Evolutionary conservation across 2,329 filamentous ascomycete species (phyloP).

Genomic region (Fusarium graminum): DNA sequence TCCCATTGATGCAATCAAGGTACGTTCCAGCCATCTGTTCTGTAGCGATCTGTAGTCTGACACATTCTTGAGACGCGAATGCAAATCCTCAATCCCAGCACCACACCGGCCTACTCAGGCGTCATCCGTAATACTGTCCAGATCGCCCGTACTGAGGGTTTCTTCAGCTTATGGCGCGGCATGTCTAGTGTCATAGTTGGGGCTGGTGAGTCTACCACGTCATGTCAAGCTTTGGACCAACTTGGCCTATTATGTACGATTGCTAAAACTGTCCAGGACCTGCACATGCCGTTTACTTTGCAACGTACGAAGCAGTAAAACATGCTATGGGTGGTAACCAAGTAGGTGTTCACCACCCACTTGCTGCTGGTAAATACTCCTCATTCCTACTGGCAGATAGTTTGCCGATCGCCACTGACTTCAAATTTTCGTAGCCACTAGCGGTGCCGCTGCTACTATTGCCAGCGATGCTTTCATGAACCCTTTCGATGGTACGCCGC

Average conservation of each 20-base stretch:
- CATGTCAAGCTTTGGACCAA: constrained; percentile 39
- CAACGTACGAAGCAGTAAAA: constrained; percentile 97
- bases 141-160: constrained; percentile 90
- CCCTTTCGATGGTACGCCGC: constrained; percentile 87
- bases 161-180: constrained; percentile 93
- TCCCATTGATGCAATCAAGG: constrained; percentile 97
- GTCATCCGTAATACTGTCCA: constrained; percentile 93
- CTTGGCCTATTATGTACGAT: constrained; percentile 5
- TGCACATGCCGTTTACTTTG: constrained; percentile 97
- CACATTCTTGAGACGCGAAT: constrained; percentile 81
- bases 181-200: constrained; percentile 96
- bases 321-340: constrained; percentile 94
- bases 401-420: constrained; percentile 19
- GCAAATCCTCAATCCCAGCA: constrained; percentile 91
- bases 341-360: constrained; percentile 86
- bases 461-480: constrained; percentile 99
- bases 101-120: constrained; percentile 85
- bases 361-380: constrained; percentile 81
- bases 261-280: constrained; percentile 73
- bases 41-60: constrained; percentile 36
- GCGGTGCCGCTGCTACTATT: constrained; percentile 94
- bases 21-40: constrained; percentile 55
- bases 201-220: constrained; percentile 74
- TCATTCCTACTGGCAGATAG: background rate
- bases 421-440: constrained; percentile 73